Evolutionary conservation across 805 yeast species (phyloP).

Genomic region (Crinitomyces ghanaensis): DNA sequence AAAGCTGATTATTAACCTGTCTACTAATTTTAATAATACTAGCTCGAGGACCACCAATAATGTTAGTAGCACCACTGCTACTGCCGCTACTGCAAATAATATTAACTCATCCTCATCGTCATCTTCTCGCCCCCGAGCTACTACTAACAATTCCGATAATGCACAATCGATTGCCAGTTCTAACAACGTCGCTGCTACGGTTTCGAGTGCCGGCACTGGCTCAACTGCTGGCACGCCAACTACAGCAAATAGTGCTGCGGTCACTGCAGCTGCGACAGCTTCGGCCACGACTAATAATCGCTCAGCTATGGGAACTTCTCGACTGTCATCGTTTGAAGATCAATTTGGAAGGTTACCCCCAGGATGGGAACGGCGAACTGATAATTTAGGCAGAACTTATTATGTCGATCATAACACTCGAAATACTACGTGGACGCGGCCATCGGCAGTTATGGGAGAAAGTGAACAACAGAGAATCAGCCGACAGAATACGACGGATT

Average conservation of each 20-base stretch:
- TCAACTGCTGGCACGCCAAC: slow-evolving; percentile 10
- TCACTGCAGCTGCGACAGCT: slow-evolving; percentile 18
- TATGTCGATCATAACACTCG: slow-evolving; percentile 97
- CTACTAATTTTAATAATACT: slow-evolving; percentile 24
- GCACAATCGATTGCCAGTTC: background rate
- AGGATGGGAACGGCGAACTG: slow-evolving; percentile 99
- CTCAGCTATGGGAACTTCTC: no score
- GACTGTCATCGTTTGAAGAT: slow-evolving; percentile 86
- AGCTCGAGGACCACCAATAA: slow-evolving; percentile 9
- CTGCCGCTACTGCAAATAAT: slow-evolving; percentile 12
- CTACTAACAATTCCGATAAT: slow-evolving; percentile 4
- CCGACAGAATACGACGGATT: slow-evolving; percentile 56
- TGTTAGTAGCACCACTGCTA: slow-evolving; percentile 16
- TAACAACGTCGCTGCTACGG: slow-evolving; percentile 1
- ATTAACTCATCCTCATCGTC: slow-evolving; percentile 6
- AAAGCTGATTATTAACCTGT: slow-evolving; percentile 52
- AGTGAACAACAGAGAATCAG: slow-evolving; percentile 41
- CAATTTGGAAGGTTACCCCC: slow-evolving; percentile 94
- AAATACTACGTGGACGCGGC: slow-evolving; percentile 98
- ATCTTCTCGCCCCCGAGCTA: slow-evolving; percentile 10
- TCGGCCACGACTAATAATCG: slow-evolving; percentile 10
- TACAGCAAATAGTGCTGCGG: slow-evolving; percentile 6
- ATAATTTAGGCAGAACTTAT: slow-evolving; percentile 92
- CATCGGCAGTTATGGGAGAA: slow-evolving; percentile 68
- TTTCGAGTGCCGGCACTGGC: slow-evolving; percentile 5